Percentiles rank a stretch among this genome's conserved stretches.
Conservation (phyloP, 2,329 filamentous ascomycete species). For the Ramularia endophylla region DNA sequence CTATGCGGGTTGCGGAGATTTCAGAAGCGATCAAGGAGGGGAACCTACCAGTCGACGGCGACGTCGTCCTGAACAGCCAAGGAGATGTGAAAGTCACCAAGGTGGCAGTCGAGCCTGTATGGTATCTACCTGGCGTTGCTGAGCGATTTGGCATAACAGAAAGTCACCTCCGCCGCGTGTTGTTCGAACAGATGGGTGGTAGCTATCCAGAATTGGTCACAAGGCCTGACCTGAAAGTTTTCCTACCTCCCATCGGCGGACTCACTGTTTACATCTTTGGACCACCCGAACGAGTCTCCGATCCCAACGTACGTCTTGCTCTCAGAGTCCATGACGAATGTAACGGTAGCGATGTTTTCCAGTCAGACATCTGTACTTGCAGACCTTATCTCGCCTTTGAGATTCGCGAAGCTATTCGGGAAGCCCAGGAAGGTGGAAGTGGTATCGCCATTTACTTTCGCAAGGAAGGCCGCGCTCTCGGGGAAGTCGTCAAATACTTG, state of each 20-base stretch:
- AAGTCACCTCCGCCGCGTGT: constrained; percentile 71
- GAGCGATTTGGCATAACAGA: constrained; percentile 96
- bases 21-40: constrained; percentile 79
- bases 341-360: constrained; percentile 96
- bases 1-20: constrained; percentile 95
- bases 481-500: constrained; percentile 85
- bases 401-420: constrained; percentile 94
- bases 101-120: constrained; percentile 88
- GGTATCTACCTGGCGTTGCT: constrained; percentile 58
- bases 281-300: constrained; percentile 87
- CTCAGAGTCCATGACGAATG: constrained; percentile 84
- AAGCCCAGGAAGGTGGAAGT: constrained; percentile 88
- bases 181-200: constrained; percentile 94
- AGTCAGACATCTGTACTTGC: constrained; percentile 96
- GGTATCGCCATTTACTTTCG: constrained; percentile 98
- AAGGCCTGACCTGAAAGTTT: constrained; percentile 87
- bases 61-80: constrained; percentile 74
- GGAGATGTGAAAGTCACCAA: constrained; percentile 94
- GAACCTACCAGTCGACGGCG: constrained; percentile 72
- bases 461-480: constrained; percentile 90
- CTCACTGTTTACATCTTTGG: constrained; percentile 97
- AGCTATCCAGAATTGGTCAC: constrained; percentile 97
- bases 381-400: constrained; percentile 93
- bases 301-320: constrained; percentile 73
- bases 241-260: constrained; percentile 90